These are phyloP conservation scores for Myxozyma mucilagina DNA, from an alignment of 805 yeast species.

Conservation along the genomic window DNA sequence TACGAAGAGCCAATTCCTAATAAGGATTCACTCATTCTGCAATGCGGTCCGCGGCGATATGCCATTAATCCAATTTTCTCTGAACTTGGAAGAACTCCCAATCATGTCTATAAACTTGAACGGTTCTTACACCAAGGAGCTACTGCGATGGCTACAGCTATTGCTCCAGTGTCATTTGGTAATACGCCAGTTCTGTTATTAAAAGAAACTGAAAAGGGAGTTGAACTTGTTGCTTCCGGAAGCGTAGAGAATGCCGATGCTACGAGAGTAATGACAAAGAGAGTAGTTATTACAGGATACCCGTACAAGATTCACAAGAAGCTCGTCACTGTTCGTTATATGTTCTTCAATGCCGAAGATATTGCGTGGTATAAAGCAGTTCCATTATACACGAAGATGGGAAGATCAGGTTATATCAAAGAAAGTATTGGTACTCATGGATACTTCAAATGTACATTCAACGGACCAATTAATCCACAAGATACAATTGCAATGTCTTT, in stretches of 20 bases:
- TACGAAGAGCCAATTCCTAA: constrained; percentile 82
- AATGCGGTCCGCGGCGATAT: constrained; percentile 91
- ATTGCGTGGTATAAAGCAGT: constrained; percentile 85
- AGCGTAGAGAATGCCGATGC: constrained; percentile 85
- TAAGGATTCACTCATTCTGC: constrained; percentile 77
- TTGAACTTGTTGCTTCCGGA: constrained; percentile 80
- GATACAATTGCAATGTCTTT: constrained; percentile 93
- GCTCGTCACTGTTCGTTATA: constrained; percentile 89
- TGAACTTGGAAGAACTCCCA: constrained; percentile 68
- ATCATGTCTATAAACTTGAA: constrained; percentile 84
- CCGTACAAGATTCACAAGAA: constrained; percentile 93
- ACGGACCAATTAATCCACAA: constrained; percentile 84
- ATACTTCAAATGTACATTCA: constrained; percentile 92
- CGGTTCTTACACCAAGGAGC: constrained; percentile 79
- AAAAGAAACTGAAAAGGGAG: constrained; percentile 46
- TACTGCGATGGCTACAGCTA: constrained; percentile 75
- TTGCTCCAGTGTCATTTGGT: constrained; percentile 83
- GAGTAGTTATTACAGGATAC: constrained; percentile 88
- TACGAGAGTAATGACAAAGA: constrained; percentile 79
- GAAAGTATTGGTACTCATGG: constrained; percentile 98
- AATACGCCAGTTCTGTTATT: constrained; percentile 79
- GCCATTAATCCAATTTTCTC: constrained; percentile 80
- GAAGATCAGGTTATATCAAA: constrained; percentile 91
- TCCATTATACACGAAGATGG: constrained; percentile 89
- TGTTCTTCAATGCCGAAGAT: constrained; percentile 93